Conservation (phyloP, 2,329 filamentous ascomycete genomes). For the Aspergillus persii region DNA sequence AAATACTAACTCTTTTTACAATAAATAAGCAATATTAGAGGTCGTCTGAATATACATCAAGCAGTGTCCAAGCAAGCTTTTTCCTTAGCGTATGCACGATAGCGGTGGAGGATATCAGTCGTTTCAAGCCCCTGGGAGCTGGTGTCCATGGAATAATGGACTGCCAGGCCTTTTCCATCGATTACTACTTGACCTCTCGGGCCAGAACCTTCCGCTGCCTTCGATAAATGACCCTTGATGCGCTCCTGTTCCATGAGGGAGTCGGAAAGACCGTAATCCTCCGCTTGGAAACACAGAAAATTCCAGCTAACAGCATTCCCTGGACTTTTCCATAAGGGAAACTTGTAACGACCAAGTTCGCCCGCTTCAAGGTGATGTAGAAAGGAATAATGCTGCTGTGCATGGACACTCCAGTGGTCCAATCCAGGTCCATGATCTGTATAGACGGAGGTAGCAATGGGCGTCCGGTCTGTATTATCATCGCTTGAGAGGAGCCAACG, state of each 20-base stretch:
- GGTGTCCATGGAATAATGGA: slow-evolving; percentile 52
- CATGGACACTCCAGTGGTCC: slow-evolving; percentile 52
- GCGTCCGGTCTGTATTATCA: slow-evolving; percentile 40
- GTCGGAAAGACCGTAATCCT: slow-evolving; percentile 50
- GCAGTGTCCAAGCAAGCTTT: slow-evolving; percentile 44
- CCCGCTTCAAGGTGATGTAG: slow-evolving; percentile 52
- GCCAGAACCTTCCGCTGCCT: slow-evolving; percentile 19
- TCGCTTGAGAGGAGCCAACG: slow-evolving; percentile 50
- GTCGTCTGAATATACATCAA: neutral
- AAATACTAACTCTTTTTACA: neutral
- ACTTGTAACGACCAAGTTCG: slow-evolving; percentile 49
- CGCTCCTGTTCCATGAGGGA: slow-evolving; percentile 41
- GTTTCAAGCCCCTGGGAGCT: slow-evolving; percentile 43
- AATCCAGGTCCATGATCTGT: slow-evolving; percentile 44
- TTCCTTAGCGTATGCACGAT: slow-evolving; percentile 54
- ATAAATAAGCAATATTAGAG: neutral
- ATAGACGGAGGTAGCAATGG: slow-evolving; percentile 51
- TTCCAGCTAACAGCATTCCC: slow-evolving; percentile 54
- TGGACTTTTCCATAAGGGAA: slow-evolving; percentile 47
- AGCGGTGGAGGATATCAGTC: slow-evolving; percentile 56
- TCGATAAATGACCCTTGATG: slow-evolving; percentile 40
- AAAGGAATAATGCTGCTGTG: slow-evolving; percentile 45
- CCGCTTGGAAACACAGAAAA: slow-evolving; percentile 55
- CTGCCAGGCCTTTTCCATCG: slow-evolving; percentile 54
- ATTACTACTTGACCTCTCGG: slow-evolving; percentile 42